Percentiles rank a stretch among this genome's conserved stretches.
Evolutionary conservation across 2,329 filamentous ascomycete species (phyloP).

Genomic region (Beauveria asiatica): DNA sequence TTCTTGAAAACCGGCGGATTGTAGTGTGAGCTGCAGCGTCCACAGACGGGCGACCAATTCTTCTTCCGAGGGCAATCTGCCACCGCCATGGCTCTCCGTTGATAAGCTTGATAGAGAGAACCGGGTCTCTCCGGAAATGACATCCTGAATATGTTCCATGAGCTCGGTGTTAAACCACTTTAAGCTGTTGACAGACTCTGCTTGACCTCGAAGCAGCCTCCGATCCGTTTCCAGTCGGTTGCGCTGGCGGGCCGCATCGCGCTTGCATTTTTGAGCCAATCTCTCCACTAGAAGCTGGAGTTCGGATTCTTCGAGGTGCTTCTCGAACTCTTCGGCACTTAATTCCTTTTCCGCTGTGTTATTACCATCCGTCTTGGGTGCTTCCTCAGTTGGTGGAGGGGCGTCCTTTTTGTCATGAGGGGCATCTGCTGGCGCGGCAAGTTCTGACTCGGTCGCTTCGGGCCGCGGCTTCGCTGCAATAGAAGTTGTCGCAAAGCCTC

Average conservation of each 20-base stretch:
- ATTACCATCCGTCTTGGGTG: conserved; percentile 10
- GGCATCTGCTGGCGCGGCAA: not conserved
- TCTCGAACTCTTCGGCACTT: conserved; percentile 83
- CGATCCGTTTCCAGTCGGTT: conserved; percentile 76
- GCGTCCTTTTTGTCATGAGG: conserved; percentile 15
- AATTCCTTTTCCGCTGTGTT: conserved; percentile 38
- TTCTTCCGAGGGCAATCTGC: conserved; percentile 60
- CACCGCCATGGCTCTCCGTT: conserved; percentile 34
- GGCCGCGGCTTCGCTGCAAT: conserved; percentile 72
- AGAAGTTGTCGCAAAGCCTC: conserved; percentile 91
- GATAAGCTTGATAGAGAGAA: conserved; percentile 44
- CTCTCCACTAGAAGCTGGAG: conserved; percentile 83
- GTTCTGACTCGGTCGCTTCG: conserved; percentile 40
- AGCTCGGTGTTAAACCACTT: conserved; percentile 78
- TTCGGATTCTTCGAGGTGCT: conserved; percentile 81
- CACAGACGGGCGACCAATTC: conserved; percentile 73
- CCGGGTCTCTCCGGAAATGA: conserved; percentile 59
- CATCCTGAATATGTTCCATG: conserved; percentile 65
- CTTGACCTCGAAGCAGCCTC: conserved; percentile 70
- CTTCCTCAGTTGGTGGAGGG: conserved; percentile 22
- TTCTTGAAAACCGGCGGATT: conserved; percentile 58
- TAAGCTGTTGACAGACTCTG: conserved; percentile 60
- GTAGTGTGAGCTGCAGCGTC: conserved; percentile 69
- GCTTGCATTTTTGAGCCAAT: conserved; percentile 66
- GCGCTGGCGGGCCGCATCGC: conserved; percentile 70